A percentile compares a stretch with the other conserved stretches of the same genome.
Evolutionary conservation across 495 filamentous ascomycete genomes (phyloP).

Genomic region (Rostrohypoxylon terebratum): DNA sequence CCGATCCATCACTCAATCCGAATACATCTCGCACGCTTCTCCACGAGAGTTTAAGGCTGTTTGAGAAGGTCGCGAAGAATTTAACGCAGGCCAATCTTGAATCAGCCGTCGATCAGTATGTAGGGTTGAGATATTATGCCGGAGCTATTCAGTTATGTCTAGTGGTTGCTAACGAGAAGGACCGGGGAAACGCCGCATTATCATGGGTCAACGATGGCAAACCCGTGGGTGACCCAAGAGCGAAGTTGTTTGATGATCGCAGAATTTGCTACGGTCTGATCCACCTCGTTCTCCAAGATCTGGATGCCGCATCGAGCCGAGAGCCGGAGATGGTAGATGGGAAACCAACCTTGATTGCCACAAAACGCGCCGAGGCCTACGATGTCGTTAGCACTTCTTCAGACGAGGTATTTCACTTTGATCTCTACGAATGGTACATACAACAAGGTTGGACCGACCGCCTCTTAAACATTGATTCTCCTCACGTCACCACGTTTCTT

Average conservation of each 20-base stretch:
- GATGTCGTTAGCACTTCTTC: conserved; percentile 82
- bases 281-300: conserved; percentile 76
- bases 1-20: conserved; percentile 77
- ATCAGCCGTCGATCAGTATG: conserved; percentile 80
- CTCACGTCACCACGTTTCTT: conserved; percentile 88
- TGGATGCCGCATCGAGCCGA: conserved; percentile 74
- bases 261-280: conserved; percentile 86
- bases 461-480: conserved; percentile 83
- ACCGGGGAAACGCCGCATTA: conserved; percentile 84
- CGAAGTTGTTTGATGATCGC: conserved; percentile 72
- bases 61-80: conserved; percentile 84
- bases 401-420: conserved; percentile 93
- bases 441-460: conserved; percentile 82
- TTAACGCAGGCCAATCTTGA: conserved; percentile 84
- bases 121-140: conserved; percentile 85
- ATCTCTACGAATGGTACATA: conserved; percentile 97
- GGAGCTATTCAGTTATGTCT: conserved; percentile 93
- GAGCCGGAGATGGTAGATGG: conserved; percentile 82
- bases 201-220: conserved; percentile 72
- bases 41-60: conserved; percentile 88
- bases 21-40: conserved; percentile 83
- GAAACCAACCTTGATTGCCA: conserved; percentile 75
- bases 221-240: conserved; percentile 71
- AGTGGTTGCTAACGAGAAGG: conserved; percentile 80
- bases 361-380: conserved; percentile 87